Conservation (phyloP, 352 stramenopile genomes). For the Pythium monospermum region DNA sequence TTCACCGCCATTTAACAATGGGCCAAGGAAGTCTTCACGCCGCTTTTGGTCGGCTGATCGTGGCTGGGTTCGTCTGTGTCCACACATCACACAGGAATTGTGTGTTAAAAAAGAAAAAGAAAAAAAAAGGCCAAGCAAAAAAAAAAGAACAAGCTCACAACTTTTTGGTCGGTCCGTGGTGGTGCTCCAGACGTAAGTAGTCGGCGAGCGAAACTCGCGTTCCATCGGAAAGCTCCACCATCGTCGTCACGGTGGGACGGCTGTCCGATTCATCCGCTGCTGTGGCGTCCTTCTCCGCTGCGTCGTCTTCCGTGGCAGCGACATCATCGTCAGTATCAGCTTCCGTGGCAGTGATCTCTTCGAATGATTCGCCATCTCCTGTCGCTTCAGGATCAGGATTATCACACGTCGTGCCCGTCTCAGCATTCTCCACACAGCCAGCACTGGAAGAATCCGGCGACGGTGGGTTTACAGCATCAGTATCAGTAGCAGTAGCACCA, state of each 20-base stretch:
- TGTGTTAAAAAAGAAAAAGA: slow-evolving; percentile 1
- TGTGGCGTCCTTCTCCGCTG: slow-evolving; percentile 13
- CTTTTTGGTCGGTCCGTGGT: slow-evolving; percentile 35
- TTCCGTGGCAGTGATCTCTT: no score
- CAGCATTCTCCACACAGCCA: slow-evolving; percentile 8
- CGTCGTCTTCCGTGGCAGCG: neutral
- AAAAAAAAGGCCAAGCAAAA: neutral
- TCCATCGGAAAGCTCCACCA: slow-evolving; percentile 59
- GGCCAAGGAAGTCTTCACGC: slow-evolving; percentile 51
- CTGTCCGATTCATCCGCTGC: slow-evolving; percentile 32
- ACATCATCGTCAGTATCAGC: no score
- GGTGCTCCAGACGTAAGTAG: slow-evolving; percentile 54
- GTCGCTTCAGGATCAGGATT: neutral
- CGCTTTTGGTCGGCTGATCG: slow-evolving; percentile 48
- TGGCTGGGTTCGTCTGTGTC: slow-evolving; percentile 27
- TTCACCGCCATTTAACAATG: slow-evolving; percentile 54
- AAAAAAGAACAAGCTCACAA: slow-evolving; percentile 21
- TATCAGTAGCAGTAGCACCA: neutral
- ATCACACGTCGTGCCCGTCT: slow-evolving; percentile 13
- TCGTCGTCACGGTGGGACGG: slow-evolving; percentile 30
- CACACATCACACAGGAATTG: neutral
- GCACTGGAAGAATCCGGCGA: neutral
- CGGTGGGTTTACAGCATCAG: no score
- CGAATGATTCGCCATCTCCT: slow-evolving; percentile 3
- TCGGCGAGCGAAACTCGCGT: slow-evolving; percentile 51